These are phyloP conservation scores for Chimonanthus praecox DNA, from an alignment of 164 flowering plant species.

Conservation along the genomic window DNA sequence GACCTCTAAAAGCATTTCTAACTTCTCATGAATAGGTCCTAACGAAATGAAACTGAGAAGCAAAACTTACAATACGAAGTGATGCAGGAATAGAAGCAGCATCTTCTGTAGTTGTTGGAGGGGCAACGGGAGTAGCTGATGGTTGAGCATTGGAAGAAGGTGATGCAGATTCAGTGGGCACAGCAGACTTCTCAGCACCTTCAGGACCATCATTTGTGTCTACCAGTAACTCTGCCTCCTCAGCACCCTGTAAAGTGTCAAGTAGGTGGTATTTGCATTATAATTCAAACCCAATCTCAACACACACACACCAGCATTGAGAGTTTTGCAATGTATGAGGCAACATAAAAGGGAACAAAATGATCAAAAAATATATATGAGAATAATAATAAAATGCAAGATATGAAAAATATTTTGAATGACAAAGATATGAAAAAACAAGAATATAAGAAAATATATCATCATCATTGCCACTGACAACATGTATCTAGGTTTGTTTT, in stretches of 20 bases:
- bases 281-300: too few species aligned
- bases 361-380: too few species aligned
- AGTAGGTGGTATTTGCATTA: too few species aligned
- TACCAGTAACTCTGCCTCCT: slow-evolving; percentile 49
- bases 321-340: too few species aligned
- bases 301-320: too few species aligned
- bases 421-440: too few species aligned
- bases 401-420: too few species aligned
- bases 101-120: slow-evolving; percentile 41
- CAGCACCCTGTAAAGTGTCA: slow-evolving; percentile 44
- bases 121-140: slow-evolving; percentile 29
- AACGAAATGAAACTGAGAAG: background rate
- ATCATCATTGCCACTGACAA: too few species aligned
- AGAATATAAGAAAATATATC: too few species aligned
- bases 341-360: too few species aligned
- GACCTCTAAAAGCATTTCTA: background rate
- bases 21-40: background rate
- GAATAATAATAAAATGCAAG: too few species aligned
- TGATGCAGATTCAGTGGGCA: slow-evolving; percentile 35
- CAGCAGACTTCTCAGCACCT: slow-evolving; percentile 33
- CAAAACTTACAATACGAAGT: slow-evolving; percentile 61
- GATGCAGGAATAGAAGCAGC: slow-evolving; percentile 61
- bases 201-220: slow-evolving; percentile 35
- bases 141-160: slow-evolving; percentile 45
- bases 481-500: too few species aligned